A percentile compares a stretch with the other conserved stretches of the same genome.
Evolutionary conservation across 257 asterid genomes (phyloP).

Genomic region (Vinca minor): DNA sequence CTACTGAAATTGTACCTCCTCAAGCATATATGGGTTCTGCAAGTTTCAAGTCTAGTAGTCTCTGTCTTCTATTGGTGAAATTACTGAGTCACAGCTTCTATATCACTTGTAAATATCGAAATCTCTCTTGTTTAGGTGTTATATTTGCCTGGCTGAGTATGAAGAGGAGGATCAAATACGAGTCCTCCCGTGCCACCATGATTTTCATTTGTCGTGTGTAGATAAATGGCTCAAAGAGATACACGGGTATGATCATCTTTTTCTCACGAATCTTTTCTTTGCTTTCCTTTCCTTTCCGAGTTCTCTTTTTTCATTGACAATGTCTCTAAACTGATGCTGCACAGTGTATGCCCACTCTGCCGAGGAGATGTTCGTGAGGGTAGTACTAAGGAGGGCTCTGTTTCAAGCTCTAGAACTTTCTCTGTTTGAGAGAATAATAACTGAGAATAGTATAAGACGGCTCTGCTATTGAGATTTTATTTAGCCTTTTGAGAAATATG

Average conservation of each 20-base stretch:
- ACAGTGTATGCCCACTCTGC: conserved; percentile 93
- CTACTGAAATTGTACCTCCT: not conserved
- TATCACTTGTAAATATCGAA: conserved; percentile 1
- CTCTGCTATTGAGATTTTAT: conserved; percentile 1
- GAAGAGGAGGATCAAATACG: conserved; percentile 82
- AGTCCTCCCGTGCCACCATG: conserved; percentile 79
- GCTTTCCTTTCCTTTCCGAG: not conserved
- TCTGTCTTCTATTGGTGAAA: not conserved
- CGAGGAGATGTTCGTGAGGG: conserved; percentile 77
- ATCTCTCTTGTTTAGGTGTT: conserved; percentile 49
- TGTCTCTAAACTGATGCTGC: conserved; percentile 21
- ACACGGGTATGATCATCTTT: conserved; percentile 52
- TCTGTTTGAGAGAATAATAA: conserved; percentile 12
- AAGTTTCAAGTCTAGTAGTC: not conserved
- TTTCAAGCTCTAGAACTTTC: conserved; percentile 24
- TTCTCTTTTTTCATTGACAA: not conserved
- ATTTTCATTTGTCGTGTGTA: conserved; percentile 64
- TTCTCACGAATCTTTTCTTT: not conserved
- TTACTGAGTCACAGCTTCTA: not conserved
- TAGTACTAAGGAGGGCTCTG: conserved; percentile 29
- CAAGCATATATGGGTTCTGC: conserved; percentile 1
- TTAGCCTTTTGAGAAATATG: conserved; percentile 7
- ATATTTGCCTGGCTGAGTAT: conserved; percentile 79
- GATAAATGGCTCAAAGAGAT: conserved; percentile 97
- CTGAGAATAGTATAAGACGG: conserved; percentile 16